Conservation (phyloP, 2,329 filamentous ascomycete species). For the Amauroascus verrucosus region DNA sequence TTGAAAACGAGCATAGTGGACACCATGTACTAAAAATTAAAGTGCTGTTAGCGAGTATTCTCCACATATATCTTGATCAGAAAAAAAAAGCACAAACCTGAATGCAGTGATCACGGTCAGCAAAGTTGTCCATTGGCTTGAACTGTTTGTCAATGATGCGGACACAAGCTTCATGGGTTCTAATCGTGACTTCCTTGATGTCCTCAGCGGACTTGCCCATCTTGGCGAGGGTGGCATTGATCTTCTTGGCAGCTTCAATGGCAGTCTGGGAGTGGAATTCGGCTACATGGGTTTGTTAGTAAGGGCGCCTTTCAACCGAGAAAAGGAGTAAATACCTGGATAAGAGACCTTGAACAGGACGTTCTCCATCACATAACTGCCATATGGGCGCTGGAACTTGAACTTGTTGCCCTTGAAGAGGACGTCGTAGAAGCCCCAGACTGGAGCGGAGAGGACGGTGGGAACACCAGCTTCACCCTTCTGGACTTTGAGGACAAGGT, state of each 20-base stretch:
- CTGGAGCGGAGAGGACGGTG: conserved; percentile 81
- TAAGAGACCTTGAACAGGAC: conserved; percentile 99
- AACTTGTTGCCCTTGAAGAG: conserved; percentile 95
- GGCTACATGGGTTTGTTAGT: conserved; percentile 40
- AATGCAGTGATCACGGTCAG: conserved; percentile 97
- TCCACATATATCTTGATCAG: no score
- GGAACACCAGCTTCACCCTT: conserved; percentile 85
- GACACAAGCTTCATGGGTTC: conserved; percentile 95
- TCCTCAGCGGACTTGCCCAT: conserved; percentile 86
- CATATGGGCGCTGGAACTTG: conserved; percentile 89
- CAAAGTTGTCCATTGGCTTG: conserved; percentile 99
- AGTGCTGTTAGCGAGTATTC: conserved; percentile 22
- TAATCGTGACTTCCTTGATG: conserved; percentile 86
- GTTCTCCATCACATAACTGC: conserved; percentile 99
- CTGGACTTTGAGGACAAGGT: conserved; percentile 79
- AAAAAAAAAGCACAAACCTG: conserved; percentile 45
- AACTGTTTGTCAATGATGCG: conserved; percentile 99
- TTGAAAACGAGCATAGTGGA: conserved; percentile 92
- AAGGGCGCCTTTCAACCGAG: neutral
- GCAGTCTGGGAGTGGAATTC: conserved; percentile 99
- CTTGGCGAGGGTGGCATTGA: conserved; percentile 70
- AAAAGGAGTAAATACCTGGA: conserved; percentile 52
- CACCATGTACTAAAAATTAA: conserved; percentile 66
- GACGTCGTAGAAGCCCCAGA: conserved; percentile 98
- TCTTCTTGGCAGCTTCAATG: conserved; percentile 83